Evolutionary conservation across 371 early-diverging fungal genomes (phyloP).

Genomic region (Neoconidiobolus thromboides): DNA sequence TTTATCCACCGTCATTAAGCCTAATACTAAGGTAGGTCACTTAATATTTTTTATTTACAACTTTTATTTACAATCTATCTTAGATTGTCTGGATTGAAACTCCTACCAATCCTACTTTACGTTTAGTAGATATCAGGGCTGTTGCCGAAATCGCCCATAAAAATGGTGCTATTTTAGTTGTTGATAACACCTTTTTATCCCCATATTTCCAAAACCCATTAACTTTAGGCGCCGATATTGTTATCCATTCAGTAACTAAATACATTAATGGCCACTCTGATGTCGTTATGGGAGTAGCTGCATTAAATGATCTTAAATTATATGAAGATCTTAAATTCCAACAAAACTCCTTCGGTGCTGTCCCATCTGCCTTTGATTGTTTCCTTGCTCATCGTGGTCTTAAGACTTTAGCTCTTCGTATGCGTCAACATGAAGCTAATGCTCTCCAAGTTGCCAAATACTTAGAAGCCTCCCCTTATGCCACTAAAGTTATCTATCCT

Average conservation of each 20-base stretch:
- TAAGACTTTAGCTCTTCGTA: conserved; percentile 82
- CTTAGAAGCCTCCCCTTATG: conserved; percentile 33
- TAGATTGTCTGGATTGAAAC: conserved; percentile 85
- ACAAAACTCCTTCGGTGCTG: conserved; percentile 89
- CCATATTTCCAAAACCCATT: conserved; percentile 94
- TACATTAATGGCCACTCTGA: conserved; percentile 97
- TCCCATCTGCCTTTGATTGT: conserved; percentile 95
- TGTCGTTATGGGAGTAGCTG: conserved; percentile 90
- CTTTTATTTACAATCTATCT: conserved; percentile 8
- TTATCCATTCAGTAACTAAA: conserved; percentile 96
- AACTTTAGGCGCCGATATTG: conserved; percentile 82
- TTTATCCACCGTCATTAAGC: conserved; percentile 37
- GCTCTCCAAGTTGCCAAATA: conserved; percentile 57
- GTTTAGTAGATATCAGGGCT: conserved; percentile 78
- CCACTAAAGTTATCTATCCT: conserved; percentile 66
- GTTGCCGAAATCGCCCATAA: conserved; percentile 65
- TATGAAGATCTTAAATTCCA: conserved; percentile 63
- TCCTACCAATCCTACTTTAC: conserved; percentile 92
- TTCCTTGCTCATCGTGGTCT: conserved; percentile 87
- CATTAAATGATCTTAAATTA: conserved; percentile 52
- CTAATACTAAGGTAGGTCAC: conserved; percentile 35
- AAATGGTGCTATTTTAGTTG: conserved; percentile 63
- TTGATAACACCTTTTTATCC: conserved; percentile 96
- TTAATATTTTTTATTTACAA: too few species aligned
- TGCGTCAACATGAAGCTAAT: conserved; percentile 76